These are phyloP conservation scores for Tuber indicum DNA, from an alignment of 495 filamentous ascomycete genomes.

Conservation along the genomic window DNA sequence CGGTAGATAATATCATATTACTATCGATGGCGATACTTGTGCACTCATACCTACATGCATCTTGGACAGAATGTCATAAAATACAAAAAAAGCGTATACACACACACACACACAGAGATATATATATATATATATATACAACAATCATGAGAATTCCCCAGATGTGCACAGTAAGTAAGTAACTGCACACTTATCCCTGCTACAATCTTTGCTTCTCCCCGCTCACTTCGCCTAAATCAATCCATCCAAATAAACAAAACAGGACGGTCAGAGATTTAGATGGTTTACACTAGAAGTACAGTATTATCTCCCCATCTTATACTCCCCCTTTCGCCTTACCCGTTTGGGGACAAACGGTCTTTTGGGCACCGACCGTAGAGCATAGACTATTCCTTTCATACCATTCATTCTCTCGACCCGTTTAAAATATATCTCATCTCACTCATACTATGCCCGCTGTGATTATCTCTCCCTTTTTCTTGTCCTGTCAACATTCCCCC, in stretches of 20 bases:
- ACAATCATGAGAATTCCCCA: neutral
- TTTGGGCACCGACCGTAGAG: neutral
- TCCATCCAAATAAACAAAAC: neutral
- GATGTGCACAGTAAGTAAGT: neutral
- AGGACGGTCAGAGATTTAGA: constrained; percentile 16
- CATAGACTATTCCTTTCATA: constrained; percentile 7
- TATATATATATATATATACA: neutral
- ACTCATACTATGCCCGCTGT: neutral
- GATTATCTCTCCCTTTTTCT: constrained; percentile 14
- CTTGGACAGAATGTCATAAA: neutral
- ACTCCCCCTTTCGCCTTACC: constrained; percentile 9
- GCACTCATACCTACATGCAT: neutral
- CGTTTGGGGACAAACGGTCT: neutral
- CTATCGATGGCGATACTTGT: neutral
- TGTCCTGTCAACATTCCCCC: constrained; percentile 18
- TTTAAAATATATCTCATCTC: neutral
- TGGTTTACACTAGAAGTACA: constrained; percentile 18
- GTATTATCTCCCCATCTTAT: constrained; percentile 16
- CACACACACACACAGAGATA: neutral
- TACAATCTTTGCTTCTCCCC: constrained; percentile 10
- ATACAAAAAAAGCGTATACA: neutral
- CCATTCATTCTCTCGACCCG: neutral
- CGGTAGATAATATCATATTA: neutral
- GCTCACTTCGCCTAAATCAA: constrained; percentile 5
- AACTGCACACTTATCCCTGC: neutral